Evolutionary conservation across 2,329 filamentous ascomycete species (phyloP), one percentile per base, ranked within the genome.

Genomic region (Penicillium frequentans): DNA sequence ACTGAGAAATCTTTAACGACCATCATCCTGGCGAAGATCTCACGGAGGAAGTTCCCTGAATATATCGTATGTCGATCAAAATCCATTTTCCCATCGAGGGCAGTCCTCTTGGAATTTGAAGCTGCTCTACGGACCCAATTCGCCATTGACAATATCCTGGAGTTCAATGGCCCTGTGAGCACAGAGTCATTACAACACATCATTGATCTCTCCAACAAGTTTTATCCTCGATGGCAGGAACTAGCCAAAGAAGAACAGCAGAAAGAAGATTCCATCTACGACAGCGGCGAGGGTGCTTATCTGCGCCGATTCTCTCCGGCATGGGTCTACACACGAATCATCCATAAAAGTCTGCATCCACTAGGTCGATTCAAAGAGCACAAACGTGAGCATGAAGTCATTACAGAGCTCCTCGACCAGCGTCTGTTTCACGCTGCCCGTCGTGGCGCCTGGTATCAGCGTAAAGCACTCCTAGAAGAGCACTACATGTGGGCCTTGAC

Each of bases 1-100:
- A 96, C 93, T 0, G 93, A 98, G 67, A 98, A 96, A 73, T 97
- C 93, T 1, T 79, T 99, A 14, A 98, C 91, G 1, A 93, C 93
- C 0, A 93, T 98, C 53, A 96, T 99, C 45, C 82, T 99, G 5
- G 91, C 95, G 8, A 93, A 93, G 62, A 96, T 96, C 56, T 90
- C 93, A 2, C 84, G 87, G 44, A 84, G 91, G 35, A 95, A 93
- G 70, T 99, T 97, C 63, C 93, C 93, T 0, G 81, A 89, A 3
- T 99, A 96, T 68, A 84, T 98, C 23, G 93, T 98, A 5, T 96
- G 90, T 58, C 86, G 95, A 33, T 96, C 92, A 0, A 85, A 88
- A 26, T 96, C 91, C 56, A 96, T 99, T 3, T 99, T 99, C 68
- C 74, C 86, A 0, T 91, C 91, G 0, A 85, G 95, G 21, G 74